phyloP scores from a whole-genome alignment of 352 stramenopile genomes.

The Peronosclerospora sorghi region DNA sequence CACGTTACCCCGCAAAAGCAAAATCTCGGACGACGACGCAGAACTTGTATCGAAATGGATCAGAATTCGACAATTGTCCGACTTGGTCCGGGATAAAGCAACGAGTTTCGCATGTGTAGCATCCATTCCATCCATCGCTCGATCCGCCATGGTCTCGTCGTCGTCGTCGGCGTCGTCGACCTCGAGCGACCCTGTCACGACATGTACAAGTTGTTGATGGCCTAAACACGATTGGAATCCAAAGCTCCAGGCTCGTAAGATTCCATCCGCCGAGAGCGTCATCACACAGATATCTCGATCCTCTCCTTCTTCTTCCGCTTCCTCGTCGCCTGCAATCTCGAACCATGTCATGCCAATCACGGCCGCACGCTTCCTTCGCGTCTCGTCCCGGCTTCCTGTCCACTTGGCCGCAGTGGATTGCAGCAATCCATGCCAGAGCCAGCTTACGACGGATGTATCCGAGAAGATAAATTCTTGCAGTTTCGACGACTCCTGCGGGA shows the following conservation, averaged over 20 bases:
- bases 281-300: slow-evolving; percentile 52
- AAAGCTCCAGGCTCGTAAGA: slow-evolving; percentile 59
- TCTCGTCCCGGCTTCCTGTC: slow-evolving; percentile 15
- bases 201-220: slow-evolving; percentile 39
- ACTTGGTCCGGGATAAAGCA: slow-evolving; percentile 37
- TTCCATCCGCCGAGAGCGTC: slow-evolving; percentile 56
- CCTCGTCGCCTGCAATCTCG: slow-evolving; percentile 23
- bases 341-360: slow-evolving; percentile 52
- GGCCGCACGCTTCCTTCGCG: slow-evolving; percentile 12
- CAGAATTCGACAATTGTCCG: slow-evolving; percentile 47
- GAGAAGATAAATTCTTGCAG: slow-evolving; percentile 64
- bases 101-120: slow-evolving; percentile 49
- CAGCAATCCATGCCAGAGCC: slow-evolving; percentile 63
- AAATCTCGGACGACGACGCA: slow-evolving; percentile 46
- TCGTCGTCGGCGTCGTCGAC: slow-evolving; percentile 26
- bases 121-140: no score
- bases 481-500: slow-evolving; percentile 26
- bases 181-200: slow-evolving; percentile 13
- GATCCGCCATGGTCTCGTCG: no score
- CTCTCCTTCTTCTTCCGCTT: slow-evolving; percentile 4
- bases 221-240: slow-evolving; percentile 48
- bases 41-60: slow-evolving; percentile 54
- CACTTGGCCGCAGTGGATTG: slow-evolving; percentile 31
- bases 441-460: slow-evolving; percentile 52
- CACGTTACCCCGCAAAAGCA: slow-evolving; percentile 48